A percentile compares a stretch with the other conserved stretches of the same genome.
These are phyloP conservation scores for Diaporthe sp. DNA, from an alignment of 2,329 filamentous ascomycete genomes.

Conservation along the genomic window DNA sequence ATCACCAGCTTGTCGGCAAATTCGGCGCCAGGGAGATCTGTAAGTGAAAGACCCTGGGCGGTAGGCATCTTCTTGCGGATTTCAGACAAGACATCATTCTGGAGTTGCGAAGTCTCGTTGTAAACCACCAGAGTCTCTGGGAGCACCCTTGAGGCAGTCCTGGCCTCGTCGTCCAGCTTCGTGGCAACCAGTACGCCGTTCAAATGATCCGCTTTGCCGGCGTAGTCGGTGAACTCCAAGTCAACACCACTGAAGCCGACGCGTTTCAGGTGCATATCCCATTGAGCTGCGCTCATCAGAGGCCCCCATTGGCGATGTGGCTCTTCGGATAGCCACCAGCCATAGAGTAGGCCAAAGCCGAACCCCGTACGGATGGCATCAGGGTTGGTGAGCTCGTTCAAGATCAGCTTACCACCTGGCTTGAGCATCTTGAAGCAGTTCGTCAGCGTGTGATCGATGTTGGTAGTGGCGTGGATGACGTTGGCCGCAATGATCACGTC, in stretches of 20 bases:
- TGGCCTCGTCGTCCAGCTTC: not conserved
- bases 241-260: slow-evolving; percentile 26
- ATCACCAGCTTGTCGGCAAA: not conserved
- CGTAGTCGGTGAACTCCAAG: not conserved
- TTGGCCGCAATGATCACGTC: slow-evolving; percentile 50
- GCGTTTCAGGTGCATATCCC: slow-evolving; percentile 15
- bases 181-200: slow-evolving; percentile 8
- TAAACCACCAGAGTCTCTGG: not conserved
- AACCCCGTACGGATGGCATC: not conserved
- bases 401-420: slow-evolving; percentile 22
- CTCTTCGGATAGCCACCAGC: slow-evolving; percentile 15
- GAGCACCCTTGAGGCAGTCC: not conserved
- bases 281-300: not conserved
- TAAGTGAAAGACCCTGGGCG: not conserved
- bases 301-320: slow-evolving; percentile 17
- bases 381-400: slow-evolving; percentile 27
- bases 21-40: not conserved
- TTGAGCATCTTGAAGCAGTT: slow-evolving; percentile 32
- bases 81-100: not conserved
- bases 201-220: not conserved
- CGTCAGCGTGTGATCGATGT: slow-evolving; percentile 47
- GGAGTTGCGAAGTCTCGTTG: not conserved
- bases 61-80: not conserved
- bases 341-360: slow-evolving; percentile 13
- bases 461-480: slow-evolving; percentile 50